Evolutionary conservation across 495 filamentous ascomycete genomes (phyloP).

Genomic region (Chlorociboria aeruginascens): DNA sequence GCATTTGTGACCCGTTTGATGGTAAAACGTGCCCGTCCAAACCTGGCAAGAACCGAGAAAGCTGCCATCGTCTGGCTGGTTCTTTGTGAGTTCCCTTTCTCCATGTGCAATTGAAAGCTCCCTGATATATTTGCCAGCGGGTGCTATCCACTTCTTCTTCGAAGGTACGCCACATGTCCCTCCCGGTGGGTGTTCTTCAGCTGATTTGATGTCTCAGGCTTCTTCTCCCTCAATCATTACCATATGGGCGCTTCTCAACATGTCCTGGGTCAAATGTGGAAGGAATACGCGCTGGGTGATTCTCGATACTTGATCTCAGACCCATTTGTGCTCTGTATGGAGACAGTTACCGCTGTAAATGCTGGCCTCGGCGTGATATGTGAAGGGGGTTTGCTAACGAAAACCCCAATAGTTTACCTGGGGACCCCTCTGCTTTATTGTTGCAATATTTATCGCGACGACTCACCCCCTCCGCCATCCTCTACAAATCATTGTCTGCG

Average conservation of each 20-base stretch:
- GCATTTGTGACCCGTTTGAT: constrained; percentile 37
- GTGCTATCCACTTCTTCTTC: constrained; percentile 44
- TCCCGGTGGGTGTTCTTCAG: background rate
- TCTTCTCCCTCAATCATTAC: constrained; percentile 34
- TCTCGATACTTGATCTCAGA: constrained; percentile 44
- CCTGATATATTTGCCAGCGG: constrained; percentile 32
- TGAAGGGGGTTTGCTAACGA: too few relatives aligned
- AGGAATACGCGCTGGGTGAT: constrained; percentile 48
- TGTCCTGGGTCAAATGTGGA: constrained; percentile 48
- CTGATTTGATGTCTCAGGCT: constrained; percentile 16
- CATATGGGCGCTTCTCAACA: constrained; percentile 30
- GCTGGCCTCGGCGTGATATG: too few relatives aligned
- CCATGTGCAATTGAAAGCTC: constrained; percentile 20
- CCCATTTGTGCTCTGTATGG: constrained; percentile 42
- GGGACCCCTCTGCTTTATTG: constrained; percentile 43
- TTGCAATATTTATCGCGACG: constrained; percentile 33
- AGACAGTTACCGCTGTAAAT: constrained; percentile 37
- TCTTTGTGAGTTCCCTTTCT: constrained; percentile 36
- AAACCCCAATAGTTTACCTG: constrained; percentile 31
- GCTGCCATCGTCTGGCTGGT: constrained; percentile 56
- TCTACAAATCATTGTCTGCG: constrained; percentile 38
- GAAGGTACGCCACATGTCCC: constrained; percentile 22
- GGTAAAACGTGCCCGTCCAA: constrained; percentile 33
- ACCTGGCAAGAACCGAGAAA: constrained; percentile 36
- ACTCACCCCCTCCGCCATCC: constrained; percentile 40